A percentile compares a stretch with the other conserved stretches of the same genome.
phyloP scores from a whole-genome alignment of 2,329 filamentous ascomycete genomes.

The Cytospora schulzeri region DNA sequence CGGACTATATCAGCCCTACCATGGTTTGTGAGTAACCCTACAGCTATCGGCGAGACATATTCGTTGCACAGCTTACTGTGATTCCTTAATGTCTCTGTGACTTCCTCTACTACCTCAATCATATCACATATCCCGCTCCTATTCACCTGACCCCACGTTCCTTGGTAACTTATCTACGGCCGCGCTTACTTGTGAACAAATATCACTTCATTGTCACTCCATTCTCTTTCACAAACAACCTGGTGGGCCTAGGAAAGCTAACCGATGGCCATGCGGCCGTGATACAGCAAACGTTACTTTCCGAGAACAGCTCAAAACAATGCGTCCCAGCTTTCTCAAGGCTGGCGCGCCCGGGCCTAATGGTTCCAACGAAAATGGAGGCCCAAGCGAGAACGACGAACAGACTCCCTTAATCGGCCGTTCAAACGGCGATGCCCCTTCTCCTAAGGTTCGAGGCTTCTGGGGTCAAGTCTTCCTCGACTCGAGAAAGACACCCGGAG shows the following conservation, averaged over 20 bases:
- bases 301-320: constrained; percentile 19
- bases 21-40: constrained; percentile 27
- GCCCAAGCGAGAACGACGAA: constrained; percentile 35
- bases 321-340: constrained; percentile 20
- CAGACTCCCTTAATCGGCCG: constrained; percentile 46
- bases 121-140: constrained; percentile 12
- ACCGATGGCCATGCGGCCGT: constrained; percentile 22
- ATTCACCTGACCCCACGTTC: constrained; percentile 1
- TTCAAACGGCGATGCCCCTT: constrained; percentile 32
- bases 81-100: constrained; percentile 6
- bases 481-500: constrained; percentile 53
- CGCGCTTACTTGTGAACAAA: neutral
- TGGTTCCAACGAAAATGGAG: constrained; percentile 3
- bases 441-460: constrained; percentile 31
- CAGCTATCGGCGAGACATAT: neutral
- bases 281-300: constrained; percentile 25
- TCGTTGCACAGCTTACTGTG: constrained; percentile 9
- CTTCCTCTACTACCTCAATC: constrained; percentile 10
- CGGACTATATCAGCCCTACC: constrained; percentile 1
- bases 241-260: constrained; percentile 13
- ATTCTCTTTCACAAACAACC: neutral
- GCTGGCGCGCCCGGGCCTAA: constrained; percentile 2
- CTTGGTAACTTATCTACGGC: constrained; percentile 3
- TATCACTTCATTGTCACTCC: constrained; percentile 1
- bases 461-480: constrained; percentile 50